These are phyloP conservation scores for Parafenestella ontariensis DNA, from an alignment of 2,329 filamentous ascomycete genomes.

Conservation along the genomic window DNA sequence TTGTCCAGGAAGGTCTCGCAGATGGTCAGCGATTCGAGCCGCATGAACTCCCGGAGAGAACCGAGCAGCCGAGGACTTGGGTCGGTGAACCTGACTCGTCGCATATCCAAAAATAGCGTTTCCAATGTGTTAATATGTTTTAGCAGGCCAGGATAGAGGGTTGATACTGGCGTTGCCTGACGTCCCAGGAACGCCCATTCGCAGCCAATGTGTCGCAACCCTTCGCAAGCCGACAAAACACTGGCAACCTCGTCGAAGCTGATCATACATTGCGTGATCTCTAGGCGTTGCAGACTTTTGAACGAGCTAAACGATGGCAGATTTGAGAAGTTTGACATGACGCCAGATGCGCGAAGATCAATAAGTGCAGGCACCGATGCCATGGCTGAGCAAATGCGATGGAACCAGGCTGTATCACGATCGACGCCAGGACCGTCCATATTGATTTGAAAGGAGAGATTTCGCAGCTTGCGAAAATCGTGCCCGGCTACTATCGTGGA, in stretches of 20 bases:
- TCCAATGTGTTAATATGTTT: slow-evolving; percentile 22
- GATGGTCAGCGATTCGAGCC: slow-evolving; percentile 17
- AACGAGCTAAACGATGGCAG: background rate
- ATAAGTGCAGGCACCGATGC: slow-evolving; percentile 13
- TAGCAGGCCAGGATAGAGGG: slow-evolving; percentile 18
- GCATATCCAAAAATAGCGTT: slow-evolving; percentile 21
- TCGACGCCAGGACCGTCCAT: background rate
- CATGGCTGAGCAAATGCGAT: slow-evolving; percentile 13
- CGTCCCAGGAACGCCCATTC: slow-evolving; percentile 23
- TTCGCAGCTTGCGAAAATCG: slow-evolving; percentile 20
- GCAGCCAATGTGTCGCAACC: slow-evolving; percentile 28
- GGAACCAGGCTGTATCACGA: slow-evolving; percentile 3
- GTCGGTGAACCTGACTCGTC: slow-evolving; percentile 4
- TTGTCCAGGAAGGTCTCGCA: slow-evolving; percentile 20
- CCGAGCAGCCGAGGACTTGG: slow-evolving; percentile 2
- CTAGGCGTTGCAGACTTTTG: slow-evolving; percentile 23
- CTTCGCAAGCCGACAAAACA: slow-evolving; percentile 16
- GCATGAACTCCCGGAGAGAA: slow-evolving; percentile 14
- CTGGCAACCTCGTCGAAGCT: slow-evolving; percentile 12
- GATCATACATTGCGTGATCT: slow-evolving; percentile 26
- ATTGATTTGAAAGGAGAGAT: slow-evolving; percentile 27
- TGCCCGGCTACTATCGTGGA: background rate
- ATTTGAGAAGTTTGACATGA: background rate
- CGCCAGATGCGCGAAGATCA: slow-evolving; percentile 22
- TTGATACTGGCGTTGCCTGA: background rate